phyloP scores from a whole-genome alignment of 2,329 filamentous ascomycete species.

The Phialophora verrucosa region DNA sequence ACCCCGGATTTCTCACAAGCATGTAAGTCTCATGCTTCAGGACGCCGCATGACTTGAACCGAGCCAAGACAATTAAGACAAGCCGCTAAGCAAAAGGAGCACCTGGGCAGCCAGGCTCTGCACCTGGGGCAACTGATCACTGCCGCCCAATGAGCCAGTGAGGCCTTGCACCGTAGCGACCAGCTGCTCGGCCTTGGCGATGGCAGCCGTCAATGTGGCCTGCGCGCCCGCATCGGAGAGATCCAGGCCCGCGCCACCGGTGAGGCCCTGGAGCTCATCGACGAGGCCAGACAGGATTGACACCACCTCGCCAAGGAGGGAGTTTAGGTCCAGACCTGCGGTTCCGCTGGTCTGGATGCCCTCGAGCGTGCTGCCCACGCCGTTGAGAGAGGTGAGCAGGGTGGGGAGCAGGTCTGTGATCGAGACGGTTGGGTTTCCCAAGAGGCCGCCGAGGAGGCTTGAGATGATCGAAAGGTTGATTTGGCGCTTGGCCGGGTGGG shows the following conservation, averaged over 20 bases:
- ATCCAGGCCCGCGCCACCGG: constrained; percentile 11
- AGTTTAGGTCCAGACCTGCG: constrained; percentile 25
- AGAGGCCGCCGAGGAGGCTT: constrained; percentile 5
- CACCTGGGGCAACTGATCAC: constrained; percentile 8
- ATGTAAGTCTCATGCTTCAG: not conserved
- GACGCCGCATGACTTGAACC: not conserved
- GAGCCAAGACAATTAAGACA: not conserved
- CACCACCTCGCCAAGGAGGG: constrained; percentile 8
- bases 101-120: constrained; percentile 15
- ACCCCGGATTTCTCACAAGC: not conserved
- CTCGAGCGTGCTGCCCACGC: constrained; percentile 14
- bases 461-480: constrained; percentile 15
- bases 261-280: constrained; percentile 13
- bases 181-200: constrained; percentile 20
- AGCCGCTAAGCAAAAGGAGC: constrained; percentile 13
- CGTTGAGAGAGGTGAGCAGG: constrained; percentile 22
- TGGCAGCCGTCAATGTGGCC: constrained; percentile 10
- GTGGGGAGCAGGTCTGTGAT: constrained; percentile 24
- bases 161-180: constrained; percentile 14
- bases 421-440: constrained; percentile 19
- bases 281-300: constrained; percentile 18
- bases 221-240: not conserved
- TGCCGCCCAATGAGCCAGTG: not conserved
- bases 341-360: constrained; percentile 10
- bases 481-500: not conserved